A percentile compares a stretch with the other conserved stretches of the same genome.
Evolutionary conservation across 192 early-diverging fungal genomes (phyloP).

Genomic region (Lunasporangiospora selenospora): DNA sequence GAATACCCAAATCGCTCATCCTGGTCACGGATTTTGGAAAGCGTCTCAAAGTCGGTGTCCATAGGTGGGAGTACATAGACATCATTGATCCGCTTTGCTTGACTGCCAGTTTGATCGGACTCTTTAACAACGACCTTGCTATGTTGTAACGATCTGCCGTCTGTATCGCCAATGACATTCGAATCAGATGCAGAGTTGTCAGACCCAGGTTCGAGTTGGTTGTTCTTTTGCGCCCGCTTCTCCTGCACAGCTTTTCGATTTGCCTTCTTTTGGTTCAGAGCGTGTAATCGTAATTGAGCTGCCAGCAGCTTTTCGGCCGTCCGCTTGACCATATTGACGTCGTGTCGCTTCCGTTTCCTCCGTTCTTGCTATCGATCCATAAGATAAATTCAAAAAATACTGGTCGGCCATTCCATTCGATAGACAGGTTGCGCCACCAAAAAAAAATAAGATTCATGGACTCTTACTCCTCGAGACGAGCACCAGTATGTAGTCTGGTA

Average conservation of each 20-base stretch:
- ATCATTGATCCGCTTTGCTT: constrained; percentile 51
- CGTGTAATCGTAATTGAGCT: constrained; percentile 77
- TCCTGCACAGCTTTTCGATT: too few species aligned
- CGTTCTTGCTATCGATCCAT: constrained; percentile 51
- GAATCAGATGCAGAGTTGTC: too few species aligned
- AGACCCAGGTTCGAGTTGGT: too few species aligned
- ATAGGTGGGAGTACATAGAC: constrained; percentile 63
- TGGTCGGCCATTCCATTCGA: neutral
- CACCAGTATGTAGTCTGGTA: too few species aligned
- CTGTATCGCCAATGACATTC: too few species aligned
- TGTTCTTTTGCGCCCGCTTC: too few species aligned
- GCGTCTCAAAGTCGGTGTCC: constrained; percentile 42
- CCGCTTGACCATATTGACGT: constrained; percentile 61
- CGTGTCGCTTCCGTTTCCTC: constrained; percentile 44
- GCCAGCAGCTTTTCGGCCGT: constrained; percentile 87
- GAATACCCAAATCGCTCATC: constrained; percentile 39
- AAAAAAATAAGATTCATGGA: neutral
- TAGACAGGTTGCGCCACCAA: neutral
- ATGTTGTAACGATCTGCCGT: too few species aligned
- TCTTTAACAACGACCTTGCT: too few species aligned
- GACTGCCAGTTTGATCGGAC: constrained; percentile 12
- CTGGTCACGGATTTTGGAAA: constrained; percentile 38
- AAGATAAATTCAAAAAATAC: neutral
- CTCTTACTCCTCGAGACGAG: too few species aligned
- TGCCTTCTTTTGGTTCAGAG: constrained; percentile 56